Evolutionary conservation across 805 yeast genomes (phyloP).

Genomic region (Saccharomyces kudriavzevii): DNA sequence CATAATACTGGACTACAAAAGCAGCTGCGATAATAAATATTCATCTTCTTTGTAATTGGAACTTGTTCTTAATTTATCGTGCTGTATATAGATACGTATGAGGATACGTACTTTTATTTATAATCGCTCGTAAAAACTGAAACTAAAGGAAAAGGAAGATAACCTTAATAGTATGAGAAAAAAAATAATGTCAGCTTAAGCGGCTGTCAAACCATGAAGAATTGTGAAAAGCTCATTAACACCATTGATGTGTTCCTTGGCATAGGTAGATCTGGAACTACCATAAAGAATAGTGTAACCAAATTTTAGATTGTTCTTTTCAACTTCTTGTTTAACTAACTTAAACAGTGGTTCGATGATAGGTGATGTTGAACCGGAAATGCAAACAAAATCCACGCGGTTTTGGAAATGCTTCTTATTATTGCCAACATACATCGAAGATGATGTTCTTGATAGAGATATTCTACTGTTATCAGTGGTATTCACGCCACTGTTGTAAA

Average conservation of each 20-base stretch:
- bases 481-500: conserved; percentile 24
- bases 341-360: conserved; percentile 63
- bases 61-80: not conserved
- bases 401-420: conserved; percentile 9
- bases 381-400: conserved; percentile 39
- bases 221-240: conserved; percentile 61
- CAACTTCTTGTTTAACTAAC: conserved; percentile 38
- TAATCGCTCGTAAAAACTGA: not conserved
- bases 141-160: not conserved
- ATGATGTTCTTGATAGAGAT: conserved; percentile 14
- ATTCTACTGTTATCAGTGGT: conserved; percentile 23
- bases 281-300: conserved; percentile 59
- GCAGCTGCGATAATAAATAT: not conserved
- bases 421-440: conserved; percentile 4
- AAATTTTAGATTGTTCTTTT: conserved; percentile 33
- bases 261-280: conserved; percentile 43
- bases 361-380: conserved; percentile 60
- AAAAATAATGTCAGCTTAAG: not conserved
- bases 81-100: not conserved
- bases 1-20: not conserved
- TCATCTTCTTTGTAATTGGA: not conserved
- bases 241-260: conserved; percentile 58
- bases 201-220: conserved; percentile 19
- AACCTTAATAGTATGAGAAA: not conserved
- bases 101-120: not conserved